Evolutionary conservation across 768 basidiomycete species (phyloP).

Genomic region (Paxillus ammoniavirescens): DNA sequence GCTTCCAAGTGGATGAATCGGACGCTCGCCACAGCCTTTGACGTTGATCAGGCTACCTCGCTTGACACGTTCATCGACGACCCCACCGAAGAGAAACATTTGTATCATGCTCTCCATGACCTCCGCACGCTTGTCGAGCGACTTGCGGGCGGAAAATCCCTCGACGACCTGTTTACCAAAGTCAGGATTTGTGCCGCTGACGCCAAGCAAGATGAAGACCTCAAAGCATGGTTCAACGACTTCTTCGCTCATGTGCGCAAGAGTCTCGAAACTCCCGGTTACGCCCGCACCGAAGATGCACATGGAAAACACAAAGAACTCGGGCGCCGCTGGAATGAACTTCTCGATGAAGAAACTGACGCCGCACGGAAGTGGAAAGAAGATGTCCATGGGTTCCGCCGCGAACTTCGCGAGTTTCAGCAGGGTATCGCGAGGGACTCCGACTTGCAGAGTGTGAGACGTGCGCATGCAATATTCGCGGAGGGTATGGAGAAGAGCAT

Average conservation of each 20-base stretch:
- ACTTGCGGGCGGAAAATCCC: slow-evolving; percentile 44
- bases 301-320: slow-evolving; percentile 42
- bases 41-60: slow-evolving; percentile 41
- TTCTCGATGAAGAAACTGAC: slow-evolving; percentile 45
- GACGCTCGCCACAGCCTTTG: slow-evolving; percentile 48
- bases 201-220: slow-evolving; percentile 50
- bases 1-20: slow-evolving; percentile 56
- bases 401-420: slow-evolving; percentile 44
- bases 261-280: slow-evolving; percentile 50
- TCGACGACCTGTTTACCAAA: slow-evolving; percentile 46
- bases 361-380: slow-evolving; percentile 49
- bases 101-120: slow-evolving; percentile 48
- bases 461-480: slow-evolving; percentile 48
- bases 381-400: slow-evolving; percentile 45
- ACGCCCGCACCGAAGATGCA: slow-evolving; percentile 49
- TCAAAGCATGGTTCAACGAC: slow-evolving; percentile 56
- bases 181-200: slow-evolving; percentile 45
- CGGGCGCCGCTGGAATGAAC: slow-evolving; percentile 45
- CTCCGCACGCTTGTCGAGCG: slow-evolving; percentile 49
- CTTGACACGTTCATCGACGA: slow-evolving; percentile 60
- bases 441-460: slow-evolving; percentile 45
- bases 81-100: slow-evolving; percentile 60
- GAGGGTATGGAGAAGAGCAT: slow-evolving; percentile 47
- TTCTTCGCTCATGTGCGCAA: slow-evolving; percentile 46
- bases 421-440: slow-evolving; percentile 46